Base-by-base conservation (phyloP, 768 basidiomycete species). In the Boletus rubescentipes region DNA sequence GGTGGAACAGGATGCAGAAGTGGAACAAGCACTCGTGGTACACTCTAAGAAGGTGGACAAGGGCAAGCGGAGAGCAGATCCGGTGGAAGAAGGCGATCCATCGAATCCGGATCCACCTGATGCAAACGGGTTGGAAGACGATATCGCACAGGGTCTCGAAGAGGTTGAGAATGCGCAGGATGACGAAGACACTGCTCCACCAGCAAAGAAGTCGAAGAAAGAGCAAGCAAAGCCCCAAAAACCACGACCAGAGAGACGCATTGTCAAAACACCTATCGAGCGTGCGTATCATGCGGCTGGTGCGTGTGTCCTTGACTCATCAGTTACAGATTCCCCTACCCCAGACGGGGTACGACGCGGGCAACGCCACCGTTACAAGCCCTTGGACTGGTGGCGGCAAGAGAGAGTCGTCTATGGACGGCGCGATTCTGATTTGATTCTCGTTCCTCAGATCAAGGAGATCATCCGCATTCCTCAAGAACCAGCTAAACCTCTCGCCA, bases 381-480 rank as follows among this genome's bases (percentile, higher is more conserved):
- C 95, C 5, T 75, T 98, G 34, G 89, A 91, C 37, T 96, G 80
- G 76, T 98, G 96, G 96, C 83, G 93, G n/a, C 83, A 84, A 60
- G 96, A 98, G 72, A 87, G 85, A 57, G 81, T 93, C 21, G 85
- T 94, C 2, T 98, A 93, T 62, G 87, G 87, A 7, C 80, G 85
- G 20, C 78, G 80, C 12, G 73, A 78, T 9, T 77, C 77, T 8
- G 81, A 76, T 21, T 57, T 72, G 9, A 73, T 79, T 20, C 75
- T 81, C 26, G 85, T 89, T 11, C 78, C 88, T 1, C 79, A 78
- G 63, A 87, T 93, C 64, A 76, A 84, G 66, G 79, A 85, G 68
- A 78, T 94, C 50, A 65, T 85, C 51, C 74, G 81, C 46, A 64
- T 84, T 14, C 83, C 79, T 1, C 77, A 84, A 38, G 80, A 81